Evolutionary conservation across 2,329 filamentous ascomycete species (phyloP), one percentile per base, ranked within the genome.

Genomic region (Fonsecaea multimorphosa): DNA sequence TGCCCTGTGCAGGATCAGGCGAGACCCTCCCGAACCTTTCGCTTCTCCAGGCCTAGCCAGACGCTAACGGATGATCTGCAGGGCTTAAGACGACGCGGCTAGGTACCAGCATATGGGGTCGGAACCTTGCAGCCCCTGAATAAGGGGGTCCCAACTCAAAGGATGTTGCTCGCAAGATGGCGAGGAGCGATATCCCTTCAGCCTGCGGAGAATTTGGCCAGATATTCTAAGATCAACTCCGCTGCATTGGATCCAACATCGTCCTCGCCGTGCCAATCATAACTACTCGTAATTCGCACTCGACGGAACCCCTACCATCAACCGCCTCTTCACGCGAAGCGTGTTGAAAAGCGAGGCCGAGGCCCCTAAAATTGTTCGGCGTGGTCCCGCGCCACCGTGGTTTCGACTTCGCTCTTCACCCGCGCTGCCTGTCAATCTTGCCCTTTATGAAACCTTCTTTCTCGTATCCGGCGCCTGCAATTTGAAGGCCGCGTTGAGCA

Each of bases 401-500:
- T 46, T 60, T 60, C 51, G 11, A 46, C 49, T 29, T 60, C n/a
- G 40, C 32, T 27, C 57, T 29, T 14, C 11, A 27, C 34, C 31
- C 19, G 31, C 7, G n/a, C 24, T 31, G n/a, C 19, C 56, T 19
- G 38, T 46, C 27, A 49, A 49, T 40, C 19, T 14, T 60, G 11
- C 24, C 27, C 46, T n/a, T 36, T 6, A 8, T 6, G 14, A 52
- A 60, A 60, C 27, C 34, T 40, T 60, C 29, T 60, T 60, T 52
- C 58, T 52, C 58, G 58, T 60, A 38, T 60, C 29, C 32, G 22
- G 27, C 14, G 24, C 40, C 44, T 38, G 19, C 58, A 60, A 60
- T 60, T 52, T 60, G 44, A 44, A 22, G 31, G 22, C 14, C 19
- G 44, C 31, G 44, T 52, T 36, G 56, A 49, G 14, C 24, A 51